phyloP scores from a whole-genome alignment of 495 filamentous ascomycete genomes.

The Xylaria palmicola region DNA sequence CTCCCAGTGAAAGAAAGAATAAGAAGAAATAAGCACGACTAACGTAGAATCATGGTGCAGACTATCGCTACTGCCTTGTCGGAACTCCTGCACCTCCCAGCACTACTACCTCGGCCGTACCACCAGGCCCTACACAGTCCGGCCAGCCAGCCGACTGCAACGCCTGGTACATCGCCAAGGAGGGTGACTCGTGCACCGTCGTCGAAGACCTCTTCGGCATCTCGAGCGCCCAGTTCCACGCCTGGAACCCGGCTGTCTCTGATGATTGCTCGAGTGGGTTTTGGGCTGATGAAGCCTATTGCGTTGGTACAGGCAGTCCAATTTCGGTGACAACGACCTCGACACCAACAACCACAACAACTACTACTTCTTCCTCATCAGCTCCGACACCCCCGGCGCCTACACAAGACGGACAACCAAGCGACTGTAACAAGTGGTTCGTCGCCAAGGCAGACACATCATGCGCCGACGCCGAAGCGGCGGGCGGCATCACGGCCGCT shows the following conservation, averaged over 20 bases:
- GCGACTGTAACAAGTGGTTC: conserved; percentile 20
- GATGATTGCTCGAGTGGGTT: conserved; percentile 14
- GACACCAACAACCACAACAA: too few species aligned
- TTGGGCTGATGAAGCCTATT: not conserved
- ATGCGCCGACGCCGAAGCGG: conserved; percentile 17
- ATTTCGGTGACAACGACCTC: too few species aligned
- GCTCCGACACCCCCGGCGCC: too few species aligned
- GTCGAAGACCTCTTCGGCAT: conserved; percentile 11
- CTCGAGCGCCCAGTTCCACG: conserved; percentile 18
- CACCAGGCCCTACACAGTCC: conserved; percentile 10
- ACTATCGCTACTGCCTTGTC: not conserved
- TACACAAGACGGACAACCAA: conserved; percentile 25
- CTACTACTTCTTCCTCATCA: too few species aligned
- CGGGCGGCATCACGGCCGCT: conserved; percentile 13
- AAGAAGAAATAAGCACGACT: too few species aligned
- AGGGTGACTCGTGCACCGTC: conserved; percentile 16
- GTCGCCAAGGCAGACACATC: conserved; percentile 7
- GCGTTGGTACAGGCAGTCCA: too few species aligned
- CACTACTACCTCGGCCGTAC: not conserved
- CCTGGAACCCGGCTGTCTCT: conserved; percentile 24
- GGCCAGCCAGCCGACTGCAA: conserved; percentile 21
- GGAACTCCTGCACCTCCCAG: not conserved
- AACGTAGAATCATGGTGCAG: not conserved
- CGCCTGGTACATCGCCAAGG: conserved; percentile 11
- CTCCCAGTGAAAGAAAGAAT: too few species aligned